These are phyloP conservation scores for Metarhizium guizhouense DNA, from an alignment of 2,329 filamentous ascomycete species.

Conservation along the genomic window DNA sequence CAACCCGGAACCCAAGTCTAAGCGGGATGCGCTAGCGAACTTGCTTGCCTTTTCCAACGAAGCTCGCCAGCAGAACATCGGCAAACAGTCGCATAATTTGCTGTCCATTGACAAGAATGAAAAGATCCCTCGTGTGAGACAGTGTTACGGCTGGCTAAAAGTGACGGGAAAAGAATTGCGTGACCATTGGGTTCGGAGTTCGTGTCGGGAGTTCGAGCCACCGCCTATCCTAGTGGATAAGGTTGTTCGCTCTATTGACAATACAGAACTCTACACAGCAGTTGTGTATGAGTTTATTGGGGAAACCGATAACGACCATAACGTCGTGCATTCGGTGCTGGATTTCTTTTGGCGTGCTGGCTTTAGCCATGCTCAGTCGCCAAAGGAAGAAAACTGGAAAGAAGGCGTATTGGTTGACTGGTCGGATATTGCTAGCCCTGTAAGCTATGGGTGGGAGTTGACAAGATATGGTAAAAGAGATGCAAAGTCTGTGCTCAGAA, in stretches of 20 bases:
- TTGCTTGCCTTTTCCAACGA: conserved; percentile 2
- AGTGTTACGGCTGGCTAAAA: not conserved
- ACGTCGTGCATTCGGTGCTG: not conserved
- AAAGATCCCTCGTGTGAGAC: not conserved
- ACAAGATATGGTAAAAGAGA: not conserved
- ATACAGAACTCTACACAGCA: not conserved
- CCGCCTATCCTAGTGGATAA: not conserved
- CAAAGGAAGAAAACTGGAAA: not conserved
- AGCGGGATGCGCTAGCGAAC: not conserved
- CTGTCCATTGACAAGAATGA: not conserved
- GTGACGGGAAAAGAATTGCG: not conserved
- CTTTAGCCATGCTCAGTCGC: not conserved
- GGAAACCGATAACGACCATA: not conserved
- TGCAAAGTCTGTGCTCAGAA: not conserved
- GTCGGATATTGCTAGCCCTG: not conserved
- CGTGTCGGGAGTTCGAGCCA: not conserved
- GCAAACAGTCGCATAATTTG: not conserved
- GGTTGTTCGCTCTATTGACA: not conserved
- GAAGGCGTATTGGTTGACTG: not conserved
- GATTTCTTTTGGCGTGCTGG: not conserved
- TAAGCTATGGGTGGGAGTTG: not conserved
- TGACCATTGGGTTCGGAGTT: not conserved
- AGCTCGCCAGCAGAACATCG: conserved; percentile 1
- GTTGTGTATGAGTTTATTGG: conserved; percentile 1
- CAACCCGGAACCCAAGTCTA: not conserved